phyloP scores from a whole-genome alignment of 1,139 yeast genomes.

The Blastobotrys illinoisensis region DNA sequence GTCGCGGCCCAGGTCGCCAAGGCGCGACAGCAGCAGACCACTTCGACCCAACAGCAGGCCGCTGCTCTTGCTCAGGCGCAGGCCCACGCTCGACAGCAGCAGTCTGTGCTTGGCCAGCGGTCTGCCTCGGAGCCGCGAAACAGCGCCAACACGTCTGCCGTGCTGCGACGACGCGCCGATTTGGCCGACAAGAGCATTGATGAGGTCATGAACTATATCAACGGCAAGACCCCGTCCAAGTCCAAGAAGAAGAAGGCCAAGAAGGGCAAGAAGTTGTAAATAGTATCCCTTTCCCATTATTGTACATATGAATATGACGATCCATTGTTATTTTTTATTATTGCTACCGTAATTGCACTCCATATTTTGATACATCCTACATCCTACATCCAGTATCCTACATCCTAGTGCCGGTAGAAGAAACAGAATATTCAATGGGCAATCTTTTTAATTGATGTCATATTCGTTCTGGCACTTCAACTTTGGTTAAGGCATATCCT shows the following conservation, averaged over 20 bases:
- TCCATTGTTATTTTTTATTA: too few species aligned
- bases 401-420: too few species aligned
- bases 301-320: conserved; percentile 1
- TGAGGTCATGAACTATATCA: conserved; percentile 34
- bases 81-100: background rate
- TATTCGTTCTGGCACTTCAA: too few species aligned
- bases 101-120: background rate
- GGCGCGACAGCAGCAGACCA: conserved; percentile 11
- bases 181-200: conserved; percentile 28
- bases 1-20: conserved; percentile 31
- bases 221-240: conserved; percentile 22
- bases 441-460: too few species aligned
- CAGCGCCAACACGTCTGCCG: background rate
- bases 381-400: background rate
- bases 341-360: too few species aligned
- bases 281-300: conserved; percentile 3
- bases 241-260: conserved; percentile 16
- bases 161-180: conserved; percentile 3
- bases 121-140: background rate
- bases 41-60: background rate
- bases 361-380: too few species aligned
- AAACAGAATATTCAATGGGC: too few species aligned
- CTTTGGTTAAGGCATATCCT: too few species aligned
- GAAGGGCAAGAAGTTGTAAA: conserved; percentile 14
- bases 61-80: conserved; percentile 4